These are phyloP conservation scores for Solanum hybrid DNA, from an alignment of 305 asterid genomes.

Conservation along the genomic window DNA sequence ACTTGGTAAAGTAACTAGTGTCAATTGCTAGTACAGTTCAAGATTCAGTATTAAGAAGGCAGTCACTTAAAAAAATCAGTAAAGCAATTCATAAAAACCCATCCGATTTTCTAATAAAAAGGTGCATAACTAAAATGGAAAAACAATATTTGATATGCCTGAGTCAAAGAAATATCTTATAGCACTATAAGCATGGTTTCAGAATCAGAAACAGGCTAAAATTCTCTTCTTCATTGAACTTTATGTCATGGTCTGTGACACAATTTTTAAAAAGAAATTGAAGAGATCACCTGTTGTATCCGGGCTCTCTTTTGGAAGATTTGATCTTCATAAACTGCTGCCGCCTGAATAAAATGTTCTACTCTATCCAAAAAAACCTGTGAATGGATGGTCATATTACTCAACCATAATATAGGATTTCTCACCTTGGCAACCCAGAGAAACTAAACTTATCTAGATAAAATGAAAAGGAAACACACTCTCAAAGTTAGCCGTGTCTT, in stretches of 20 bases:
- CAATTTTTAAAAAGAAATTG: neutral
- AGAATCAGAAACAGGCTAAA: neutral
- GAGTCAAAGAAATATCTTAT: neutral
- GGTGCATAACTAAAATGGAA: neutral
- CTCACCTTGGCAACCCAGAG: neutral
- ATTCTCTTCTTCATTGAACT: neutral
- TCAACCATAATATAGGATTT: neutral
- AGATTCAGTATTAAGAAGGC: neutral
- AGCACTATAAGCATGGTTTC: neutral
- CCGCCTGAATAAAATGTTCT: constrained; percentile 87
- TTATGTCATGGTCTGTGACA: neutral
- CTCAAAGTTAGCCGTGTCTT: neutral
- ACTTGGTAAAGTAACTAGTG: neutral
- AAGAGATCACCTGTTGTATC: constrained; percentile 58
- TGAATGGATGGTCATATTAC: constrained; percentile 1
- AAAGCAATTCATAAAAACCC: neutral
- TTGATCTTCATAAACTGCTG: constrained; percentile 76
- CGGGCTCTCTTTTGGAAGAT: constrained; percentile 92
- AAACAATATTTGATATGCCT: neutral
- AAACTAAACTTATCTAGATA: neutral
- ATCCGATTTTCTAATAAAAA: neutral
- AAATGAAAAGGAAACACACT: neutral
- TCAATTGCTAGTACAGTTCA: neutral
- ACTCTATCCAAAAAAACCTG: constrained; percentile 85
- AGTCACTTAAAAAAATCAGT: neutral